These are phyloP conservation scores for Claviceps africana DNA, from an alignment of 2,329 filamentous ascomycete genomes.

Conservation along the genomic window DNA sequence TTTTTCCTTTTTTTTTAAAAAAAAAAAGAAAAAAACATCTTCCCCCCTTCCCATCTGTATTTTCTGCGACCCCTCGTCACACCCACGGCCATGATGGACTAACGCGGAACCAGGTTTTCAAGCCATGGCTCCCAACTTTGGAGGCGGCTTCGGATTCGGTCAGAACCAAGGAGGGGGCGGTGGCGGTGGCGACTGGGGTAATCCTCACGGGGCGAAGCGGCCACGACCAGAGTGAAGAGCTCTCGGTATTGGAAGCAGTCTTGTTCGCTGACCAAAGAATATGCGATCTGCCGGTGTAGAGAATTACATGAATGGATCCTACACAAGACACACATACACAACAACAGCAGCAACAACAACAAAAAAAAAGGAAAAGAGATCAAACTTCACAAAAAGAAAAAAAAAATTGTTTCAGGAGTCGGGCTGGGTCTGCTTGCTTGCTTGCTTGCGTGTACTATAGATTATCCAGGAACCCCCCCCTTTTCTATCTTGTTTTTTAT, in stretches of 20 bases:
- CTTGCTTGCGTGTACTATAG: conserved; percentile 5
- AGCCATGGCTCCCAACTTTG: conserved; percentile 56
- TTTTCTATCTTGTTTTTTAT: background rate
- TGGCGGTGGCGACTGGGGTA: conserved; percentile 50
- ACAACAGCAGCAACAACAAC: no score
- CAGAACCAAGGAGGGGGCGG: conserved; percentile 28
- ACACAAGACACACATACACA: no score
- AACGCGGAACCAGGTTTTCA: conserved; percentile 42
- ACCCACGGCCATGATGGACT: conserved; percentile 6
- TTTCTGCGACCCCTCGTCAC: no score
- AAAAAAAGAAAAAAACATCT: no score
- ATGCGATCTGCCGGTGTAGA: background rate
- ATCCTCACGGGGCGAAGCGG: conserved; percentile 69
- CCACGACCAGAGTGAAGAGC: conserved; percentile 51
- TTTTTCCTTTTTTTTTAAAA: no score
- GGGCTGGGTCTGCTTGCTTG: background rate
- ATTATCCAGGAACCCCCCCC: background rate
- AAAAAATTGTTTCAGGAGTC: background rate
- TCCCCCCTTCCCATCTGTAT: no score
- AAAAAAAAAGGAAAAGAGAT: background rate
- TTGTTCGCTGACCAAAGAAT: background rate
- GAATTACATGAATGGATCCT: no score
- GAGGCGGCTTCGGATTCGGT: conserved; percentile 53
- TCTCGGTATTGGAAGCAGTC: background rate
- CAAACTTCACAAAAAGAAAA: background rate